Evolutionary conservation across 2,329 filamentous ascomycete genomes (phyloP), one percentile per base, ranked within the genome.

Genomic region (Colletotrichum nymphaeae): DNA sequence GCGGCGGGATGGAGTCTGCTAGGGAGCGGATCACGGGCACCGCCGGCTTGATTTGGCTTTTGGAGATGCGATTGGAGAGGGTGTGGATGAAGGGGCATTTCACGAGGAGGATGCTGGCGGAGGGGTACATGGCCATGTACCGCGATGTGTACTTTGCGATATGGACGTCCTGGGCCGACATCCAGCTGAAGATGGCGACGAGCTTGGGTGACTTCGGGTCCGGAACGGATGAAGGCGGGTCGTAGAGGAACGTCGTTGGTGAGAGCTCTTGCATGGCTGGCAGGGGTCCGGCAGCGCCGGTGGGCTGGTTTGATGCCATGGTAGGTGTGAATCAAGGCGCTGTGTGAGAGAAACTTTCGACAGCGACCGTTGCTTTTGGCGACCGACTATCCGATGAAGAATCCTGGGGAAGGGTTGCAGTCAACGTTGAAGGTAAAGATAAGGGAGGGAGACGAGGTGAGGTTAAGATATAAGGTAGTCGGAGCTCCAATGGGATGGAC

Each of bases 91-190:
- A 76, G 49, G 83, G 79, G 75, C 84, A 85, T 58, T 84, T 84
- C 75, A 88, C 76, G 30, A 90, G 81, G 35, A 90, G 80, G 64
- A 90, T 85, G 37, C 80, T 78, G 4, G 87, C 81, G 5, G 78
- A 78, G 1, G 87, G 87, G 77, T 85, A 88, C 22, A 84, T 77
- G 5, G 76, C 70, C 74, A 85, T 86, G 77, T 89, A 85, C 30
- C 81, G 80, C 4, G 81, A 76, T 32, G 87, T 81, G 77, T 89
- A 90, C 76, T 90, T 90, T 75, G 83, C 83, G 57, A 89, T 85
- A 77, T 89, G 87, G 7, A 78, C 78, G 52, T 88, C 84, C n/a
- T 78, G 82, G 11, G 88, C 87, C 57, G 83, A 85, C 83, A 88
- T 87, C 88, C 88, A 90, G 8, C 84, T 81, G 46, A 85, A 83